These are phyloP conservation scores for Crithidia acanthocephali DNA, from an alignment of 208 protist genomes.

Conservation along the genomic window DNA sequence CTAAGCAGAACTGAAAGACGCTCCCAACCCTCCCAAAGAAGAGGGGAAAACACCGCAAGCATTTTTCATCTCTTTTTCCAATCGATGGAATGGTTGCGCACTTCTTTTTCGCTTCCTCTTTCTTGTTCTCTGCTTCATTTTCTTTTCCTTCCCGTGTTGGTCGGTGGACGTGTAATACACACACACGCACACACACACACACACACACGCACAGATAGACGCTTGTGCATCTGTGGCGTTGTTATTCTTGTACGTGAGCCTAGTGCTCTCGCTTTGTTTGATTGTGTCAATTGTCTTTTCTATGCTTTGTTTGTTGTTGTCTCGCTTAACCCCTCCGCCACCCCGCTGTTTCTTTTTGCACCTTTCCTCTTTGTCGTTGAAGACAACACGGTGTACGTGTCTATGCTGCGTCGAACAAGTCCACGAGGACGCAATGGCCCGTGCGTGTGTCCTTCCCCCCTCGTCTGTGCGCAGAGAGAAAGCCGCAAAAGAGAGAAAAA, in stretches of 20 bases:
- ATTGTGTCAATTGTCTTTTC: neutral
- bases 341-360: no score
- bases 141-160: neutral
- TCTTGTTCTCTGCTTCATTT: slow-evolving; percentile 10
- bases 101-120: neutral
- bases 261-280: neutral
- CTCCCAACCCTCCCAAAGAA: neutral
- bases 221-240: neutral
- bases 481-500: no score
- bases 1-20: slow-evolving; percentile 19
- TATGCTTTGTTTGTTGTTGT: neutral
- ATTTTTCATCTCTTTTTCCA: no score
- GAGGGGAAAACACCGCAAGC: neutral
- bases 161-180: neutral
- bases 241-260: neutral
- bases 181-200: neutral
- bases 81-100: neutral
- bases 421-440: no score
- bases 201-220: neutral
- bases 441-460: no score
- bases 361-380: no score
- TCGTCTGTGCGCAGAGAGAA: no score
- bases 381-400: no score
- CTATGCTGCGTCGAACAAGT: no score
- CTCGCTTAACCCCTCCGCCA: slow-evolving; percentile 1